Base-by-base conservation (phyloP, 139 green algal genomes). In the Auxenochlorella protothecoides region DNA sequence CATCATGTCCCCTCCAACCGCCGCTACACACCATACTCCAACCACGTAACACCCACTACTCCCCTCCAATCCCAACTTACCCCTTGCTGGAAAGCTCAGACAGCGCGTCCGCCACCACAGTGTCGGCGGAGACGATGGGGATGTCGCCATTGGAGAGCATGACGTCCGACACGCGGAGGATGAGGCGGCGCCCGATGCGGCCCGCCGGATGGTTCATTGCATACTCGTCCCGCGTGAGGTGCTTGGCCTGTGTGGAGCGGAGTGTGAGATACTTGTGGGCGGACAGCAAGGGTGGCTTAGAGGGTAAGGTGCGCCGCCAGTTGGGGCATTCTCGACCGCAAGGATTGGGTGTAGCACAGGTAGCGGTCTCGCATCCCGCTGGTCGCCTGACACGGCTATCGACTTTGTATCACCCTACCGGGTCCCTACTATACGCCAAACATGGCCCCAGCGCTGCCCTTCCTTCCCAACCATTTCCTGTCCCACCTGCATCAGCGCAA, bases 151-250 rank as follows among this genome's bases (percentile, higher is more conserved):
- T 68, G 9, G 72, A n/a, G 16, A 82, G 68, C 79, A 86, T 85
- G 72, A 87, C 65, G 55, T 88, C 78, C 3, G 10, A 2, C 61
- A 87, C 84, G 0, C 76, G 72, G 63, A 89, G 76, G 3, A 86
- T 87, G 16, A 89, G 83, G 13, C 84, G 77, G 73, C 86, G 86
- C 55, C 84, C 84, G 62, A 89, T 89, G 53, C 84, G 73, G 2
- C 84, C 84, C 14, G 84, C 82, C 0, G 83, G 83, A 70, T 89
- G 84, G 74, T 89, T 89, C 76, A 80, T 80, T 11, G 84, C 84
- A 54, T 85, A 89, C 63, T 89, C 60, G 53, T 89, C 84, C 60
- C 74, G 65, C 2, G 83, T 88, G 63, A 89, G 66, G 53, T 83
- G 72, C 68, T 83, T 84, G 51, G 83, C 83, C 78, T 89, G 79